Base-by-base conservation (phyloP, 768 basidiomycete species). In the Hebeloma cylindrosporum region DNA sequence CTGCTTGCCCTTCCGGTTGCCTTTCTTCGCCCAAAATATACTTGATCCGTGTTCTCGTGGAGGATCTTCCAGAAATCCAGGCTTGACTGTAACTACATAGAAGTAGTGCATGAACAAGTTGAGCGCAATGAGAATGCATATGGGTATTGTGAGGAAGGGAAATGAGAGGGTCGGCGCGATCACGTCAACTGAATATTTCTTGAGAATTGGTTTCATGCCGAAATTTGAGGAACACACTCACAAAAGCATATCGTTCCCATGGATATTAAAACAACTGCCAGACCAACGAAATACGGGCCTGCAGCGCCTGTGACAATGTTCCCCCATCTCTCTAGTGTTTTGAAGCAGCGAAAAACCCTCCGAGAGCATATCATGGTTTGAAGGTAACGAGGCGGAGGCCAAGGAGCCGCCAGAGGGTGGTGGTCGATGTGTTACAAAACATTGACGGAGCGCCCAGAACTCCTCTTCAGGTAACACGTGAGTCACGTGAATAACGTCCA, bases 61-160 rank as follows among this genome's bases (percentile, higher is more conserved):
- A 5, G 78, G 68, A 8, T 85, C 85, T n/a, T 79, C 71, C 0
- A 86, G 77, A 51, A 83, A 89, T 1, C 96, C 96, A 0, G 96
- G 93, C 0, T 71, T 65, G 1, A 89, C 74, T 2, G 84, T 87
- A 58, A 88, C 83, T 32, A 82, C 92, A 50, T 82, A 84, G 65
- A 83, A 96, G 63, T 99, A 98, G 60, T 96, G 91, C 45, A 66
- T 69, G 55, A 80, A 75, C 25, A 95, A 62, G 61, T 97, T 96
- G 45, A 81, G 39, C 3, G 83, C 82, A 45, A 93, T 80, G 32
- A 93, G 71, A n/a, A 79, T 33, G 65, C 88, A 91, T 44, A 82
- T 58, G 1, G 90, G 88, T 5, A 82, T 68, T 6, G 78, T 73
- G 3, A 91, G 45, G 54, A 81, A 66, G 9, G 79, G 80, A 48